These are phyloP conservation scores for Penicillium nucicola DNA, from an alignment of 495 filamentous ascomycete genomes.

Conservation along the genomic window DNA sequence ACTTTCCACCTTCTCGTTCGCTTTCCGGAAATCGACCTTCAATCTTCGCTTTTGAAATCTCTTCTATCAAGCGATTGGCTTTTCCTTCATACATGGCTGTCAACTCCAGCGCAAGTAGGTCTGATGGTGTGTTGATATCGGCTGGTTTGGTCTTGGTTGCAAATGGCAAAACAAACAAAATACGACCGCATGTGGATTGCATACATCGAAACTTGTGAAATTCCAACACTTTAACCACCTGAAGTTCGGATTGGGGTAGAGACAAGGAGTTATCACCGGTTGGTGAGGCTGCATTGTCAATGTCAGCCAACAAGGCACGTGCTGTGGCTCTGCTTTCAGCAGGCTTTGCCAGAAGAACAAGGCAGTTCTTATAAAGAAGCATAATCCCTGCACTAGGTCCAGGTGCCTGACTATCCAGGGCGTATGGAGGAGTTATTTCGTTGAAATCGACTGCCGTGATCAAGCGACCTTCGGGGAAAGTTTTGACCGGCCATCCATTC, in stretches of 20 bases:
- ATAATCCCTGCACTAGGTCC: slow-evolving; percentile 62
- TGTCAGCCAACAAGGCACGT: slow-evolving; percentile 73
- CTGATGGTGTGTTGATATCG: slow-evolving; percentile 47
- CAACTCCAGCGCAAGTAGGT: slow-evolving; percentile 54
- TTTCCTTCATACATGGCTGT: slow-evolving; percentile 74
- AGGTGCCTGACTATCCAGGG: slow-evolving; percentile 30
- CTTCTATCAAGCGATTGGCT: slow-evolving; percentile 74
- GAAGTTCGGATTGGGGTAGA: slow-evolving; percentile 53
- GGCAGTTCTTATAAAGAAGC: slow-evolving; percentile 77
- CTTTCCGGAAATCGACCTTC: slow-evolving; percentile 77
- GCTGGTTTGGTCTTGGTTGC: slow-evolving; percentile 51
- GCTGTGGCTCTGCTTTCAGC: slow-evolving; percentile 61
- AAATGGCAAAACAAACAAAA: slow-evolving; percentile 67
- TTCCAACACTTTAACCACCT: slow-evolving; percentile 68
- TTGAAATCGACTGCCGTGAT: slow-evolving; percentile 81
- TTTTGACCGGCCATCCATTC: slow-evolving; percentile 72
- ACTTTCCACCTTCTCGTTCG: slow-evolving; percentile 74
- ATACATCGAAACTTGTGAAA: slow-evolving; percentile 72
- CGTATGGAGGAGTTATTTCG: slow-evolving; percentile 74
- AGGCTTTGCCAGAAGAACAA: slow-evolving; percentile 72
- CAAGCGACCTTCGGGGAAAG: slow-evolving; percentile 72
- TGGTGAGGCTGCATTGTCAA: slow-evolving; percentile 59
- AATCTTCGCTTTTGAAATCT: slow-evolving; percentile 79
- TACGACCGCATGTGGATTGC: slow-evolving; percentile 68
- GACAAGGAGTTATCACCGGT: slow-evolving; percentile 37